Conservation (phyloP, 1,284 basidiomycete species). For the Nidula niveotomentosa region DNA sequence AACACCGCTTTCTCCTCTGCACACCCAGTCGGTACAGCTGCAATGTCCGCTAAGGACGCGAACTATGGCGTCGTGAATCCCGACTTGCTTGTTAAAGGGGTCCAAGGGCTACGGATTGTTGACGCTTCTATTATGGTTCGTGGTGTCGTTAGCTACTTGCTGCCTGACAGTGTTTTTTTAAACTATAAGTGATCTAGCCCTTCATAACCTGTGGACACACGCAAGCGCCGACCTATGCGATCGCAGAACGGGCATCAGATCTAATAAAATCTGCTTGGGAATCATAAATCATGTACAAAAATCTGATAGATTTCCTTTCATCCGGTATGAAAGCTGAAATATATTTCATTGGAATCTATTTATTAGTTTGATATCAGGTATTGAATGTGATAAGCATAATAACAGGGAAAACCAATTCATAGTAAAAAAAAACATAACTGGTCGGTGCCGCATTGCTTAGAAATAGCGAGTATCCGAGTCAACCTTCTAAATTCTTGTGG, state of each 20-base stretch:
- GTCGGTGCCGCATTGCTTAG: no score
- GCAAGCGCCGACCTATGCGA: slow-evolving; percentile 10
- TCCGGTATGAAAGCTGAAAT: no score
- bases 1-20: slow-evolving; percentile 9
- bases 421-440: no score
- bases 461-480: no score
- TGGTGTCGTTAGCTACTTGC: background rate
- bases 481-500: no score
- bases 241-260: slow-evolving; percentile 14
- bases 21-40: slow-evolving; percentile 24
- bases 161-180: no score
- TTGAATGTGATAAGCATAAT: no score
- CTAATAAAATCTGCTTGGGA: slow-evolving; percentile 8
- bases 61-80: slow-evolving; percentile 29
- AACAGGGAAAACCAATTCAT: no score
- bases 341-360: no score
- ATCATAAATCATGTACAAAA: background rate
- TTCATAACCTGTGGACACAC: slow-evolving; percentile 11
- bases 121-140: slow-evolving; percentile 34
- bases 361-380: no score
- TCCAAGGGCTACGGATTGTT: slow-evolving; percentile 33
- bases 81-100: slow-evolving; percentile 37
- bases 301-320: no score
- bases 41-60: slow-evolving; percentile 23
- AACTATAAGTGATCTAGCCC: slow-evolving; percentile 7